Conservation (phyloP, 805 yeast species). For the Candida caryicola region DNA sequence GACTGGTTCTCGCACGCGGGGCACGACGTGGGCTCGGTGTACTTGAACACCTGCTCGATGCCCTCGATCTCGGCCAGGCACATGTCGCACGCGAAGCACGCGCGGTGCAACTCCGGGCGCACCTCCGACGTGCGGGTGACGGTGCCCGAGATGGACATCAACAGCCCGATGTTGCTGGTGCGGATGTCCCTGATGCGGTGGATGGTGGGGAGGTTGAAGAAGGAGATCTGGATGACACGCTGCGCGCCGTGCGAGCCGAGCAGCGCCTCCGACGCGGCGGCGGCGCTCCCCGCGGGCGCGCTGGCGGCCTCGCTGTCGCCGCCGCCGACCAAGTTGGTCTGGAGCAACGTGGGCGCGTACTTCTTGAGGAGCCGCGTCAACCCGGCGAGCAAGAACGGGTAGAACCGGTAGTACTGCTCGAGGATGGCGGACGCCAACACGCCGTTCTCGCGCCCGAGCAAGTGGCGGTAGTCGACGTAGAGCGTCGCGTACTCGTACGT, state of each 20-base stretch:
- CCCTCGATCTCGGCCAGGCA: conserved; percentile 84
- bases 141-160: conserved; percentile 86
- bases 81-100: conserved; percentile 82
- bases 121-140: conserved; percentile 96
- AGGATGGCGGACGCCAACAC: conserved; percentile 84
- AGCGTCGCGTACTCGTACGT: conserved; percentile 71
- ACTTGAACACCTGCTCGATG: conserved; percentile 88
- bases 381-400: conserved; percentile 79
- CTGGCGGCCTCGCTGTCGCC: conserved; percentile 24
- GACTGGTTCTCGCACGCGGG: conserved; percentile 85
- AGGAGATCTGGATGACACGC: conserved; percentile 82
- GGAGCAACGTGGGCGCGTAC: conserved; percentile 66
- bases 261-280: conserved; percentile 36
- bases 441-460: conserved; percentile 74
- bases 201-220: conserved; percentile 78
- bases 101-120: conserved; percentile 87
- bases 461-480: conserved; percentile 81
- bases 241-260: conserved; percentile 50
- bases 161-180: conserved; percentile 82
- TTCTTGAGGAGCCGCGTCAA: conserved; percentile 68
- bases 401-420: conserved; percentile 89
- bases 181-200: conserved; percentile 86
- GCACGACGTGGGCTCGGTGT: conserved; percentile 92
- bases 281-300: conserved; percentile 14
- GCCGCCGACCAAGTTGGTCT: conserved; percentile 43